Conservation (phyloP, 1,284 basidiomycete species). For the Austroboletus novae-zelandiae region DNA sequence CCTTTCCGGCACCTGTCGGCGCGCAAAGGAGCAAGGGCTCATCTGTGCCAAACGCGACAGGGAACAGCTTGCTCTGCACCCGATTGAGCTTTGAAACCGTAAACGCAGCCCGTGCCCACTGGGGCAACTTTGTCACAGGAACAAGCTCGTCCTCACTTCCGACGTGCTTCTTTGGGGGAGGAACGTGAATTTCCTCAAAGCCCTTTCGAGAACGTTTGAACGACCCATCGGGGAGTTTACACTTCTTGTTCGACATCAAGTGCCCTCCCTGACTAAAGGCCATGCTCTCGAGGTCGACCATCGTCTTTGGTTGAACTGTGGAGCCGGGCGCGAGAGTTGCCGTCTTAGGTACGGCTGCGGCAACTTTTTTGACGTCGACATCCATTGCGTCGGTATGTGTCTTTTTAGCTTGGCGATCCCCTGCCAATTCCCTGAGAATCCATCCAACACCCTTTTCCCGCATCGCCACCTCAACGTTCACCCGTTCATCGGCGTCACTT, state of each 20-base stretch:
- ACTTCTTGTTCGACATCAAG: slow-evolving; percentile 98
- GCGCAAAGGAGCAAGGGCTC: slow-evolving; percentile 97
- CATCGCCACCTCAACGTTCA: slow-evolving; percentile 98
- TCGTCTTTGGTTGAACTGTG: slow-evolving; percentile 81
- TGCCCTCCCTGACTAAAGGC: slow-evolving; percentile 95
- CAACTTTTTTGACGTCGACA: slow-evolving; percentile 56
- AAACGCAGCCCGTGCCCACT: slow-evolving; percentile 89
- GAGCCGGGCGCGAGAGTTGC: slow-evolving; percentile 89
- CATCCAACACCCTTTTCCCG: slow-evolving; percentile 95
- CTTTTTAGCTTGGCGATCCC: slow-evolving; percentile 64
- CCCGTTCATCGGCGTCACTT: slow-evolving; percentile 84
- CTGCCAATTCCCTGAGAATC: slow-evolving; percentile 88
- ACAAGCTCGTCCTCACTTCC: slow-evolving; percentile 72
- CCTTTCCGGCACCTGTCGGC: slow-evolving; percentile 98
- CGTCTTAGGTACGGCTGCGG: slow-evolving; percentile 71
- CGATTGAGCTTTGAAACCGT: slow-evolving; percentile 83
- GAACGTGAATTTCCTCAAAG: slow-evolving; percentile 98
- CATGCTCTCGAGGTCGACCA: slow-evolving; percentile 92
- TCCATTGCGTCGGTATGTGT: slow-evolving; percentile 69
- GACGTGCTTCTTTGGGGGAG: slow-evolving; percentile 84
- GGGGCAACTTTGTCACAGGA: slow-evolving; percentile 72
- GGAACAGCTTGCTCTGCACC: slow-evolving; percentile 92
- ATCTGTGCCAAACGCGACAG: slow-evolving; percentile 91
- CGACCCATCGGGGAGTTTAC: slow-evolving; percentile 94
- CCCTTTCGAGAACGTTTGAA: slow-evolving; percentile 97